Base-by-base conservation (phyloP, 2,329 filamentous ascomycete species). In the Pyrenophora seminiperda region DNA sequence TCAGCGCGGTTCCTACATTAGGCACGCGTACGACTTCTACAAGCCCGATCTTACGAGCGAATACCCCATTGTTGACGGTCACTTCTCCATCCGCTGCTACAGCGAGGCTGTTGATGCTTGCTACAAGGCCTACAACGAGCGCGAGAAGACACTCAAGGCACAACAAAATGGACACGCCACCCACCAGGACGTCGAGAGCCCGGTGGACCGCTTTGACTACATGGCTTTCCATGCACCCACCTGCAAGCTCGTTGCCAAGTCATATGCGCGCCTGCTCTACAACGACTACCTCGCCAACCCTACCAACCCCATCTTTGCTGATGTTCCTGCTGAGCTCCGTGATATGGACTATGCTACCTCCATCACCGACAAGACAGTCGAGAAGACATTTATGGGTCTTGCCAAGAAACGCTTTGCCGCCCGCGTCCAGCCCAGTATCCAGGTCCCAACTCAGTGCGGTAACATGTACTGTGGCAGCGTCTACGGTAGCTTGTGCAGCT, bases 381-480 rank as follows among this genome's bases (percentile, higher is more conserved):
- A 81, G 72, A 81, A 81, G 76, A 77, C 73, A 30, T 81, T 81
- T 67, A 77, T 80, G 71, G 75, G 61, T 31, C 73, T 81, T 17
- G 65, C 77, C 34, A 80, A 80, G 76, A 80, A 80, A 75, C 74
- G 77, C 40, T 80, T 79, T 62, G 74, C 72, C 38, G 53, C 72
- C 42, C 77, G 77, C 52, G 78, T 81, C 32, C 76, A 79, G 71
- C 78, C 78, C 19, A 68, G 74, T 50, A 77, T 79, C 56, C 66
- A 78, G 56, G 75, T 80, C 18, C 78, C 79, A 7, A 81, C 78
- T 58, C 75, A 76, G 73, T 81, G 78, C 71, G 79, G 79, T 47
- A 81, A 81, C 76, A 81, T 81, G 79, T 81, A 81, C 76, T 78
- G 75, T 56, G 78, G 76, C 22, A 79, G 76, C 52, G 78, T 81